phyloP scores from a whole-genome alignment of 768 basidiomycete genomes.

The Amanita pallidorosea region DNA sequence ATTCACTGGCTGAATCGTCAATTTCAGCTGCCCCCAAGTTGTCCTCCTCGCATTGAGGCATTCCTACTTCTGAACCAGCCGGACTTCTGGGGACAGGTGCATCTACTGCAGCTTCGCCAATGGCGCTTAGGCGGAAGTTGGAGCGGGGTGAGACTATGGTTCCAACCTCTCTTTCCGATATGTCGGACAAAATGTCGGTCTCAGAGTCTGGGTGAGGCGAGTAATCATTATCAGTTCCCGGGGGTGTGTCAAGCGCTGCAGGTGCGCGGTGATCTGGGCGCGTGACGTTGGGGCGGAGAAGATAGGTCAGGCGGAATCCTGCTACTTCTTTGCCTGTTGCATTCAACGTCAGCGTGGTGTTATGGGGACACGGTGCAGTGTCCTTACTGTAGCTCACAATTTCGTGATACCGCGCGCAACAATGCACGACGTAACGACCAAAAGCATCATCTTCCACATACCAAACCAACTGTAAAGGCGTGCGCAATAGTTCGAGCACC shows the following conservation, averaged over 20 bases:
- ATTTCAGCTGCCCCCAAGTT: neutral
- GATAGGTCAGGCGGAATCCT: slow-evolving; percentile 60
- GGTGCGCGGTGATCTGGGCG: slow-evolving; percentile 41
- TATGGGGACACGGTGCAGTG: neutral
- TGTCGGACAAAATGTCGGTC: slow-evolving; percentile 39
- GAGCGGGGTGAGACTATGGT: neutral
- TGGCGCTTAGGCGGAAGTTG: neutral
- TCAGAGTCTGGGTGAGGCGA: slow-evolving; percentile 38
- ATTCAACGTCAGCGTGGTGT: neutral
- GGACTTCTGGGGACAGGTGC: neutral
- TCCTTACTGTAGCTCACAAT: slow-evolving; percentile 73
- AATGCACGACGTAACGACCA: slow-evolving; percentile 74
- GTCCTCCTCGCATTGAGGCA: neutral
- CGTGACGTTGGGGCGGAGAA: slow-evolving; percentile 67
- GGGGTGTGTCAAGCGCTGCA: slow-evolving; percentile 53
- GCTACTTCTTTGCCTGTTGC: slow-evolving; percentile 44
- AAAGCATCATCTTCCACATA: slow-evolving; percentile 60
- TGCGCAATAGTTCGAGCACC: slow-evolving; percentile 56
- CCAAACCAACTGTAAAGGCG: slow-evolving; percentile 65
- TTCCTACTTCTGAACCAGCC: neutral
- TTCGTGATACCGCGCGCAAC: slow-evolving; percentile 70
- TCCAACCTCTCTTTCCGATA: slow-evolving; percentile 24
- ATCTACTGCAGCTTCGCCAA: neutral
- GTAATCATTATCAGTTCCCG: slow-evolving; percentile 54
- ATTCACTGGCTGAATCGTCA: slow-evolving; percentile 17